phyloP scores from a whole-genome alignment of 2,329 filamentous ascomycete species.

The Stagonosporopsis vannaccii region DNA sequence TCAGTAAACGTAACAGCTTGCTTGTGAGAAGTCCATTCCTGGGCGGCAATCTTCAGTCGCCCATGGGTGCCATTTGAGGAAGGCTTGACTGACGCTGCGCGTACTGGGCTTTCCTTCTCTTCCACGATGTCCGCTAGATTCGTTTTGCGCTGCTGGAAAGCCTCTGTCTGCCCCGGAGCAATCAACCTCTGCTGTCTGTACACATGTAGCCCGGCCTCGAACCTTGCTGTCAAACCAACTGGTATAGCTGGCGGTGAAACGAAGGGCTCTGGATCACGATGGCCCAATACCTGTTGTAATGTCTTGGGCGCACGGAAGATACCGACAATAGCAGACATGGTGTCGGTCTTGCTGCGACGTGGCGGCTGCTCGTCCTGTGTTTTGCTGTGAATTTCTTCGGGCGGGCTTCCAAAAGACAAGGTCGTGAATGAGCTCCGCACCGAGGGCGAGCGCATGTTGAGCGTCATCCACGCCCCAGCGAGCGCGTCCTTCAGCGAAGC shows the following conservation, averaged over 20 bases:
- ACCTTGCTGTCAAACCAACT: background rate
- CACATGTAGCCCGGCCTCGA: background rate
- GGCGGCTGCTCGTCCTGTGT: background rate
- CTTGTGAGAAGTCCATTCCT: background rate
- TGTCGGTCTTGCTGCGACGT: slow-evolving; percentile 2
- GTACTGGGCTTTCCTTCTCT: slow-evolving; percentile 6
- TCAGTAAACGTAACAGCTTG: background rate
- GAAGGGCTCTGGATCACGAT: slow-evolving; percentile 19
- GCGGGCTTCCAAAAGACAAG: background rate
- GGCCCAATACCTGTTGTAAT: slow-evolving; percentile 26
- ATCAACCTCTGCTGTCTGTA: background rate
- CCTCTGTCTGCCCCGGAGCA: background rate
- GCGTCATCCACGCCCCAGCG: background rate
- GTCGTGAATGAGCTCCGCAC: background rate
- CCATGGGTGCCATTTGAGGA: background rate
- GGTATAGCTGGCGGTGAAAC: slow-evolving; percentile 2
- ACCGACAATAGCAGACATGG: slow-evolving; percentile 1
- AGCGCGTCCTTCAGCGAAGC: background rate
- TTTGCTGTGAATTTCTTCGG: slow-evolving; percentile 5
- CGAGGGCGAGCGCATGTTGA: slow-evolving; percentile 1
- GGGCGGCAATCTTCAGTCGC: background rate
- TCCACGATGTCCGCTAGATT: slow-evolving; percentile 4
- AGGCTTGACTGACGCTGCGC: background rate
- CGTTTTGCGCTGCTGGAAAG: background rate
- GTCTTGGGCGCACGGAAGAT: slow-evolving; percentile 10